Percentiles rank a stretch among this genome's conserved stretches.
Conservation (phyloP, 306 rosid genomes). For the Amphicarpaea edgeworthii region DNA sequence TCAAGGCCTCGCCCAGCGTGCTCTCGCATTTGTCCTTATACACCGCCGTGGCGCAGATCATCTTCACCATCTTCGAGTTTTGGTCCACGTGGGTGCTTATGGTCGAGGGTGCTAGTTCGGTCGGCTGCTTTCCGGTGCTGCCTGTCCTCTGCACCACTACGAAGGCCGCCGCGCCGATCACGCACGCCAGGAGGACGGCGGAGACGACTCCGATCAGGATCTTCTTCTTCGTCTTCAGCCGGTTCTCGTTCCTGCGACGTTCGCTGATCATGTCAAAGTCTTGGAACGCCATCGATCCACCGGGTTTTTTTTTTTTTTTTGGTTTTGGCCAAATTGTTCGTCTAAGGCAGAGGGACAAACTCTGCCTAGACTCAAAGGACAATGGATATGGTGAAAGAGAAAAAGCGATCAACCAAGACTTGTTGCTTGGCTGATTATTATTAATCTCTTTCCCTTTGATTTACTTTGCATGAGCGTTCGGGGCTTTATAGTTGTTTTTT, state of each 20-base stretch:
- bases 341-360: slow-evolving; percentile 73
- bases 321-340: not conserved
- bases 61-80: slow-evolving; percentile 39
- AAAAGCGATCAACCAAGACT: not conserved
- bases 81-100: not conserved
- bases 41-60: slow-evolving; percentile 55
- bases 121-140: too few species aligned
- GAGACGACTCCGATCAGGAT: slow-evolving; percentile 47
- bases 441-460: not conserved
- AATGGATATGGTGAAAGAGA: not conserved
- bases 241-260: slow-evolving; percentile 56
- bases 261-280: slow-evolving; percentile 75
- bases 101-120: too few species aligned
- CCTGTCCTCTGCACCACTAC: not conserved
- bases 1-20: slow-evolving; percentile 43
- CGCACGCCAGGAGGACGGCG: slow-evolving; percentile 42
- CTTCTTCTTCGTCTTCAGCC: slow-evolving; percentile 44
- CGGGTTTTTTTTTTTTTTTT: not conserved
- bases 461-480: not conserved
- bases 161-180: slow-evolving; percentile 52
- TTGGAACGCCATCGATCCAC: slow-evolving; percentile 67
- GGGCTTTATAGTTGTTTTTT: not conserved
- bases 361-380: slow-evolving; percentile 64
- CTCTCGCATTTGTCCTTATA: slow-evolving; percentile 61
- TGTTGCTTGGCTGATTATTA: not conserved